Base-by-base conservation (phyloP, 1,139 yeast species). In the Candida sp. region DNA sequence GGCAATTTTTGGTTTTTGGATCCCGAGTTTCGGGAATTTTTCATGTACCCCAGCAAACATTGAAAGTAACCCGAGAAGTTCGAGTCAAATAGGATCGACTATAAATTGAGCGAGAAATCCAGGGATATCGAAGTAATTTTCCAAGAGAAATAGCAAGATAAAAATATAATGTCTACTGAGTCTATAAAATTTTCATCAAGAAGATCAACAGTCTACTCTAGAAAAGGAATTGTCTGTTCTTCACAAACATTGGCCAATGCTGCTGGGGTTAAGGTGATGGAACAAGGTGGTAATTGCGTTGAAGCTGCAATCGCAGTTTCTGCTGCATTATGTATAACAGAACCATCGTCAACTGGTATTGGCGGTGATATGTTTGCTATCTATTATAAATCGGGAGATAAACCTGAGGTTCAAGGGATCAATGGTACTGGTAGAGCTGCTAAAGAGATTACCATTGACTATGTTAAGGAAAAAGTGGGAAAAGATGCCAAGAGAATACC, bases 291-390 rank as follows among this genome's bases (percentile, higher is more conserved):
- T 1, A 87, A 87, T 58, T 85, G 91, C 44, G 87, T 87, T 8
- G 84, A 81, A 57, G 95, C 95, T 2, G 84, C 88, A 7, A 85
- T 87, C 30, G 95, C 93, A 0, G 81, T 83, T 27, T 81, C 90
- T 5, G 93, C 95, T 4, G 87, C 84, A 5, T 68, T 87, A 36
- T 77, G 85, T 48, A 79, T 87, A 9, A 67, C 83, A 3, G 96
- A 87, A 56, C 95, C 95, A 0, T 76, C 79, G 29, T 82, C 88
- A 49, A 87, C 93, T 1, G 95, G 95, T 11, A 75, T 87, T 44
- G 96, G 95, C 3, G 95, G 95, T 29, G 96, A 87, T 58, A 83
- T 87, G 48, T 87, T 86, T 66, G 79, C 83, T 1, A 64, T 87
- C 40, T 82, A 71, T 57, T 84, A 82, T 61, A 74, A 79, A 37